These are phyloP conservation scores for Colletotrichum orbiculare DNA, from an alignment of 2,329 filamentous ascomycete species.

Conservation along the genomic window DNA sequence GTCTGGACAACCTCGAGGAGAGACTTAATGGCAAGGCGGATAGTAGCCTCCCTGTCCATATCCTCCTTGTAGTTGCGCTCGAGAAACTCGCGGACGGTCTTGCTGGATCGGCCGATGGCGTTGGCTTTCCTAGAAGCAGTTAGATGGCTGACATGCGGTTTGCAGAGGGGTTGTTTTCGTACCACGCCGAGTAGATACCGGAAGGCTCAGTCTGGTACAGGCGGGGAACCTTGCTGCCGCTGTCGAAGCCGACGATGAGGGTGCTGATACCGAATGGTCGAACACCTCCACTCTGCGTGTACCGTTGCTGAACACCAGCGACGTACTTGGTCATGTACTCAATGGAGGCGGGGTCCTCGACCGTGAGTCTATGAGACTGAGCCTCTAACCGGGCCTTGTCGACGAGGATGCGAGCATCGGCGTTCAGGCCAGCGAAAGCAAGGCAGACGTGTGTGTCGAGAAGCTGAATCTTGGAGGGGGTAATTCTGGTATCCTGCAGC, in stretches of 20 bases:
- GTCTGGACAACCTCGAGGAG: conserved; percentile 98
- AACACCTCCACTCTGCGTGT: conserved; percentile 98
- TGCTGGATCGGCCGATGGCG: conserved; percentile 96
- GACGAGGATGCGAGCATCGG: conserved; percentile 96
- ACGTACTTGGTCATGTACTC: conserved; percentile 99
- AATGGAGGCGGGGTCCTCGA: conserved; percentile 96
- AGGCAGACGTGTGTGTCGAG: conserved; percentile 97
- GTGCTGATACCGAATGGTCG: conserved; percentile 95
- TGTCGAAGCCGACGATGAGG: conserved; percentile 97
- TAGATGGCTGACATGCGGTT: background rate
- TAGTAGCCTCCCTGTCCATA: conserved; percentile 96
- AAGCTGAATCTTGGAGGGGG: conserved; percentile 96
- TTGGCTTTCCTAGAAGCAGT: conserved; percentile 87
- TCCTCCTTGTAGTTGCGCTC: conserved; percentile 99
- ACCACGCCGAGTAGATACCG: conserved; percentile 99
- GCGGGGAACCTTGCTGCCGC: conserved; percentile 86
- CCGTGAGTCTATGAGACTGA: conserved; percentile 95
- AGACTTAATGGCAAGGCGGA: conserved; percentile 97
- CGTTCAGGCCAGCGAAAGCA: conserved; percentile 96
- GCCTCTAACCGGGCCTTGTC: conserved; percentile 98
- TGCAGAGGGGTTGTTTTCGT: background rate
- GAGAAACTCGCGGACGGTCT: conserved; percentile 98
- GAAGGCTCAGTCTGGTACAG: conserved; percentile 99
- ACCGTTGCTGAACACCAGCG: conserved; percentile 96
- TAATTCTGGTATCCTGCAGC: conserved; percentile 98